These are phyloP conservation scores for Torrubiella hemipterigena DNA, from an alignment of 2,329 filamentous ascomycete species.

Conservation along the genomic window DNA sequence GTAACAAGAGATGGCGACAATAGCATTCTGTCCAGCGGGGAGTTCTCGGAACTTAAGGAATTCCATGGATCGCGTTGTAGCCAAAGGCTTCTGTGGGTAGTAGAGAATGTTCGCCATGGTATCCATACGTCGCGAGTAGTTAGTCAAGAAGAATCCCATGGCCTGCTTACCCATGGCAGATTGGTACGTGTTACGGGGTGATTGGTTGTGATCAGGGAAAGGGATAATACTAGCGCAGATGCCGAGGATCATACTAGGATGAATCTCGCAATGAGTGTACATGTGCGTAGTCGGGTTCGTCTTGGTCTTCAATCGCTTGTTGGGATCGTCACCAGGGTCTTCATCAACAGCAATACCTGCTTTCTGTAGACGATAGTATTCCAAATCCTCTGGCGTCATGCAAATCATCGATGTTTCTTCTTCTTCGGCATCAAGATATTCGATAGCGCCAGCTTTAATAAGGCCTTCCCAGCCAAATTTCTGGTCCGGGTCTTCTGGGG, in stretches of 20 bases:
- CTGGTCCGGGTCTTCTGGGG: slow-evolving; percentile 44
- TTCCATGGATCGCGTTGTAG: slow-evolving; percentile 95
- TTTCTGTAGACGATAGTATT: slow-evolving; percentile 61
- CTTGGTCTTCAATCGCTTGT: slow-evolving; percentile 77
- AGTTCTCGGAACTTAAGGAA: slow-evolving; percentile 96
- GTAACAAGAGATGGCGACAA: slow-evolving; percentile 94
- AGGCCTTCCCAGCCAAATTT: slow-evolving; percentile 85
- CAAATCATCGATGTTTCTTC: slow-evolving; percentile 98
- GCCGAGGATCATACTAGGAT: slow-evolving; percentile 96
- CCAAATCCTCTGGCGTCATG: slow-evolving; percentile 94
- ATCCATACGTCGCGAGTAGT: slow-evolving; percentile 94
- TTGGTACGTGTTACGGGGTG: slow-evolving; percentile 96
- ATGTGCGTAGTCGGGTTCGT: slow-evolving; percentile 80
- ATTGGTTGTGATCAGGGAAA: slow-evolving; percentile 98
- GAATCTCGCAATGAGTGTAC: slow-evolving; percentile 98
- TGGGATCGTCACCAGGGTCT: slow-evolving; percentile 54
- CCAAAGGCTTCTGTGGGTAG: slow-evolving; percentile 94
- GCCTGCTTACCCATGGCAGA: slow-evolving; percentile 99
- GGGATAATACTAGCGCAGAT: slow-evolving; percentile 99
- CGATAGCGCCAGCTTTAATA: slow-evolving; percentile 73
- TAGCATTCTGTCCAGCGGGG: slow-evolving; percentile 93
- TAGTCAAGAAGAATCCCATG: slow-evolving; percentile 98
- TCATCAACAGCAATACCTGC: slow-evolving; percentile 51
- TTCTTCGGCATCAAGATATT: slow-evolving; percentile 95
- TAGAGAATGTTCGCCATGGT: slow-evolving; percentile 99